phyloP scores from a whole-genome alignment of 805 yeast genomes.

The Lipomyces yamadae region DNA sequence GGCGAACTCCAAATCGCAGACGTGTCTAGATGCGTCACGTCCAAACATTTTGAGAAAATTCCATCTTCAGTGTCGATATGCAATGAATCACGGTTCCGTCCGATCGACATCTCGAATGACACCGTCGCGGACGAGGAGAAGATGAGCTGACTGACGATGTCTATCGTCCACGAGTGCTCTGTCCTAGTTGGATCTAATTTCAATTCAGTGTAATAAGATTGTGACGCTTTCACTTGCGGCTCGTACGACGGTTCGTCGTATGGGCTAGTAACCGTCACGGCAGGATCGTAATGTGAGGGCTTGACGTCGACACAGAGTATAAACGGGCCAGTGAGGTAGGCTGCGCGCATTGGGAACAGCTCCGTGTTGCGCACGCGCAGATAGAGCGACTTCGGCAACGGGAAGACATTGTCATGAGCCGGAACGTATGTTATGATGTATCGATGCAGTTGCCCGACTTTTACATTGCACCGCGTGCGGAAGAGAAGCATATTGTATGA shows the following conservation, averaged over 20 bases:
- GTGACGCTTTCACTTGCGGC: slow-evolving; percentile 71
- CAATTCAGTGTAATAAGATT: slow-evolving; percentile 63
- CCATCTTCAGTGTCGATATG: slow-evolving; percentile 37
- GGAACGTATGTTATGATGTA: slow-evolving; percentile 61
- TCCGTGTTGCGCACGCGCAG: slow-evolving; percentile 32
- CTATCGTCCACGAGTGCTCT: slow-evolving; percentile 74
- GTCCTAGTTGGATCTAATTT: slow-evolving; percentile 50
- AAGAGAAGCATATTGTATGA: slow-evolving; percentile 36
- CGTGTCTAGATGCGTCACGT: slow-evolving; percentile 57
- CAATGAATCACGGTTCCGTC: slow-evolving; percentile 43
- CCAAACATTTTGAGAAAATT: slow-evolving; percentile 33
- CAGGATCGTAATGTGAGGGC: slow-evolving; percentile 65
- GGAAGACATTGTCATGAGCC: slow-evolving; percentile 30
- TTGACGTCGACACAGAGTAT: slow-evolving; percentile 81
- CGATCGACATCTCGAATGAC: slow-evolving; percentile 64
- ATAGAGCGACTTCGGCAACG: slow-evolving; percentile 23
- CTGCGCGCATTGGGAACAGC: slow-evolving; percentile 57
- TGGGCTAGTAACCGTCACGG: slow-evolving; percentile 49
- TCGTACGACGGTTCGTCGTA: slow-evolving; percentile 46
- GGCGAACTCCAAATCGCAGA: slow-evolving; percentile 78
- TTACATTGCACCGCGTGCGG: slow-evolving; percentile 47
- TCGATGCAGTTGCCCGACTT: slow-evolving; percentile 65
- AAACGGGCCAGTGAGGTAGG: slow-evolving; percentile 88
- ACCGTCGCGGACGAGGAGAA: slow-evolving; percentile 73
- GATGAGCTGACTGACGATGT: slow-evolving; percentile 77